Base-by-base conservation (phyloP, 2,329 filamentous ascomycete species). In the Talaromyces sp. region DNA sequence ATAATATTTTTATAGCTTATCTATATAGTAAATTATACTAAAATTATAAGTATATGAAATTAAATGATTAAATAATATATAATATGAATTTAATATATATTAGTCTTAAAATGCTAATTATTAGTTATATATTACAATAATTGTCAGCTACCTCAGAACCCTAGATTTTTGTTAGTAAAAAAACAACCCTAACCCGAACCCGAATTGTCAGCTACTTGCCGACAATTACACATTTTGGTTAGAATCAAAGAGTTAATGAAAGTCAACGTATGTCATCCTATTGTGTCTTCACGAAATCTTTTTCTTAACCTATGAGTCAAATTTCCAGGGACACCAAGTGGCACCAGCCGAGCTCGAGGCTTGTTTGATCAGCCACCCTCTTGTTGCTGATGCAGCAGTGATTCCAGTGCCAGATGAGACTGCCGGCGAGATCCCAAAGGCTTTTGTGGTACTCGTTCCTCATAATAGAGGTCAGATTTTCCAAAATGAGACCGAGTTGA, bases 181-280 rank as follows among this genome's bases (percentile, higher is more conserved):
- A n/a, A n/a, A n/a, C n/a, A n/a, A n/a, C n/a, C n/a, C n/a, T n/a
- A n/a, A n/a, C n/a, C n/a, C n/a, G n/a, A n/a, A n/a, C n/a, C n/a
- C n/a, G n/a, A n/a, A n/a, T n/a, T n/a, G n/a, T n/a, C n/a, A n/a
- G n/a, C n/a, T n/a, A n/a, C n/a, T n/a, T n/a, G n/a, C n/a, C n/a
- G n/a, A n/a, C n/a, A n/a, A n/a, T n/a, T n/a, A n/a, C n/a, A n/a
- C n/a, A n/a, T n/a, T n/a, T n/a, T n/a, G n/a, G n/a, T n/a, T n/a
- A 76, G 80, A 6, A 79, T 78, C 49, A 82, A 83, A 73, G 84
- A 85, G 70, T 71, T 85, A 52, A 85, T 85, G 74, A 85, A 85
- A 69, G 82, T 85, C 14, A 81, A 83, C 3, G 45, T 47, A 47
- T n/a, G 19, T 22, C 7, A 5, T 22, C 3, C n/a, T 11, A 3